Evolutionary conservation across 2,329 filamentous ascomycete genomes (phyloP), one percentile per base, ranked within the genome.

Genomic region (Ophiostoma sp.): DNA sequence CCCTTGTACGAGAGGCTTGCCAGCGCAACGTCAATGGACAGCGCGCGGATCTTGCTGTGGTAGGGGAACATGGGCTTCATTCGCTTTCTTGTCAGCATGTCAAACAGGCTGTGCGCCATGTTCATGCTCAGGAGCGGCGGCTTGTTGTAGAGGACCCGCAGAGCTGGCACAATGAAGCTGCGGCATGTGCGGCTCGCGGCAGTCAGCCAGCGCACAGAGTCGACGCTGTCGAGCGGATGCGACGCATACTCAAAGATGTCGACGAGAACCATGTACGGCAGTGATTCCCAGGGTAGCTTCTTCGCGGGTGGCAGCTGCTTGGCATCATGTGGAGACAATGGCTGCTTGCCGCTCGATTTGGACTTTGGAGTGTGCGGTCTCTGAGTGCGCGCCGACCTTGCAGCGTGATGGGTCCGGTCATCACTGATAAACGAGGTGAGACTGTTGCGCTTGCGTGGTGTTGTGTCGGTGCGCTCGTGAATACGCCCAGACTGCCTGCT

Each of bases 221-320:
- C 73, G 8, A 74, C 73, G 44, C 81, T 78, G 65, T 82, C 82
- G 16, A 89, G 78, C 3, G 87, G 85, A 65, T 82, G 78, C 2
- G 89, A 86, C 11, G 90, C 88, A 75, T 86, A 87, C 64, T 84
- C 78, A 74, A 96, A 92, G 52, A 95, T 86, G 67, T 87, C 83
- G 38, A 87, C 79, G 72, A 93, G 86, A 16, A 92, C 82, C 63
- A 87, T 83, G 73, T 92, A 77, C 1, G 76, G 76, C 7, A 78
- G 72, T 1, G 66, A 68, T 9, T 71, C 62, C 76, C 76, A 77
- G 16, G 75, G 71, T 6, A 75, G 75, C 8, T 44, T 63, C 60
- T 42, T 63, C 8, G 12, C 36, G 6, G 58, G 14, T 63, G 58
- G 12, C 16, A 9, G 8, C 16, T 12, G 38, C 38, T 62, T 62